Percentiles rank a stretch among this genome's conserved stretches.
These are phyloP conservation scores for Sclerotinia trifoliorum DNA, from an alignment of 2,329 filamentous ascomycete species.

Conservation along the genomic window DNA sequence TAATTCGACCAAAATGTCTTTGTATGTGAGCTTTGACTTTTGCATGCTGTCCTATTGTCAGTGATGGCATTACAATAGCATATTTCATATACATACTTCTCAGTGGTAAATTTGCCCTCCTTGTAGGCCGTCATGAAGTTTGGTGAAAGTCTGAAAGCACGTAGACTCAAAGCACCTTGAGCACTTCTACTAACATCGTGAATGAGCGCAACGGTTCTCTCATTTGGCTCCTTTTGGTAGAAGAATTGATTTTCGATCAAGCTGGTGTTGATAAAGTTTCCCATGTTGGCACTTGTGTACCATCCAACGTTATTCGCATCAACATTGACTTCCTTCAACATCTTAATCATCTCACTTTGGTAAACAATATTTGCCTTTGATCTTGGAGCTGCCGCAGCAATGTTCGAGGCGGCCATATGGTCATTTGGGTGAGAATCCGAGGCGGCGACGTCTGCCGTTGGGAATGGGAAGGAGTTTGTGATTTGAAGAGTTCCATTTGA, in stretches of 20 bases:
- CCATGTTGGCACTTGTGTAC: conserved; percentile 99
- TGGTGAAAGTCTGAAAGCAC: conserved; percentile 86
- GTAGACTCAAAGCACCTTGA: conserved; percentile 83
- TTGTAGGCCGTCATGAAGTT: conserved; percentile 89
- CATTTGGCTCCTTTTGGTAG: conserved; percentile 91
- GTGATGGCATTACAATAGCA: conserved; percentile 10
- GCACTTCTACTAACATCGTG: conserved; percentile 95
- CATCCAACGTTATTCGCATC: conserved; percentile 97
- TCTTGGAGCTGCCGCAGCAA: conserved; percentile 84
- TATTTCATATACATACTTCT: conserved; percentile 65
- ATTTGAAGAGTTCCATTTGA: conserved; percentile 76
- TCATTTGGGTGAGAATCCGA: conserved; percentile 72
- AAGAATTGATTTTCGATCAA: conserved; percentile 98
- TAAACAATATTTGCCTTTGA: conserved; percentile 87
- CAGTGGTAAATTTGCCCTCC: conserved; percentile 94
- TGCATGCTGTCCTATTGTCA: conserved; percentile 63
- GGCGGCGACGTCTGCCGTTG: conserved; percentile 69
- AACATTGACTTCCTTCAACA: conserved; percentile 94
- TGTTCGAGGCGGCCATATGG: conserved; percentile 60
- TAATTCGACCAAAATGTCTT: conserved; percentile 89
- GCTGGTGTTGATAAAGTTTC: conserved; percentile 92
- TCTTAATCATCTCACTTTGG: conserved; percentile 95
- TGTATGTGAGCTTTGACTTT: conserved; percentile 90
- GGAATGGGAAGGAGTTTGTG: conserved; percentile 95
- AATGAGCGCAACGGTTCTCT: conserved; percentile 82